Percentiles rank a stretch among this genome's conserved stretches.
Evolutionary conservation across 1,139 yeast genomes (phyloP).

Genomic region (Debaryomyces coudertii): DNA sequence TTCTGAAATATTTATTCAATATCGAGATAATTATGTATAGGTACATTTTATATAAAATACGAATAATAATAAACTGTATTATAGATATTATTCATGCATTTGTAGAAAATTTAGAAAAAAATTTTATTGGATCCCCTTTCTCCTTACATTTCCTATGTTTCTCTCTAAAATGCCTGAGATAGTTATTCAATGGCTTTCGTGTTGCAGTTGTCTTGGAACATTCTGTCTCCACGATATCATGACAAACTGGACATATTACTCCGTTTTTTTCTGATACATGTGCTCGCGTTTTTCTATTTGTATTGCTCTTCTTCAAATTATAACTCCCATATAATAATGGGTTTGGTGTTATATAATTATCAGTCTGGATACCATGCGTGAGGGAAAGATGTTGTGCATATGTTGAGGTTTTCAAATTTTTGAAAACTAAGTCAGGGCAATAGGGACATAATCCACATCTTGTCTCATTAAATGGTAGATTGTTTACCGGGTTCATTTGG

Average conservation of each 20-base stretch:
- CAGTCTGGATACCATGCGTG: conserved; percentile 28
- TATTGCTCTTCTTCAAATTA: conserved; percentile 20
- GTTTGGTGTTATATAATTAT: conserved; percentile 24
- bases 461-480: conserved; percentile 22
- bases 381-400: conserved; percentile 32
- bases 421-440: conserved; percentile 26
- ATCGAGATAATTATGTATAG: too few relatives aligned
- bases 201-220: conserved; percentile 25
- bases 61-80: background rate
- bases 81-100: conserved; percentile 14
- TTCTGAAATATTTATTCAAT: conserved; percentile 18
- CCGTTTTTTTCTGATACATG: conserved; percentile 23
- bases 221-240: conserved; percentile 23
- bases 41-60: background rate
- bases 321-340: conserved; percentile 19
- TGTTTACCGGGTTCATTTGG: background rate
- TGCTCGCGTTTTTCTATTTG: conserved; percentile 22
- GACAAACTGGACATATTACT: conserved; percentile 21
- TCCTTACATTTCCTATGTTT: conserved; percentile 12
- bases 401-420: conserved; percentile 29
- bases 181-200: conserved; percentile 26
- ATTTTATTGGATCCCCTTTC: conserved; percentile 10
- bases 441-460: conserved; percentile 31
- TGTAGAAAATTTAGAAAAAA: conserved; percentile 17
- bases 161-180: conserved; percentile 30